Percentiles rank a stretch among this genome's conserved stretches.
phyloP scores from a whole-genome alignment of 768 basidiomycete species.

The Amanita muscaria region DNA sequence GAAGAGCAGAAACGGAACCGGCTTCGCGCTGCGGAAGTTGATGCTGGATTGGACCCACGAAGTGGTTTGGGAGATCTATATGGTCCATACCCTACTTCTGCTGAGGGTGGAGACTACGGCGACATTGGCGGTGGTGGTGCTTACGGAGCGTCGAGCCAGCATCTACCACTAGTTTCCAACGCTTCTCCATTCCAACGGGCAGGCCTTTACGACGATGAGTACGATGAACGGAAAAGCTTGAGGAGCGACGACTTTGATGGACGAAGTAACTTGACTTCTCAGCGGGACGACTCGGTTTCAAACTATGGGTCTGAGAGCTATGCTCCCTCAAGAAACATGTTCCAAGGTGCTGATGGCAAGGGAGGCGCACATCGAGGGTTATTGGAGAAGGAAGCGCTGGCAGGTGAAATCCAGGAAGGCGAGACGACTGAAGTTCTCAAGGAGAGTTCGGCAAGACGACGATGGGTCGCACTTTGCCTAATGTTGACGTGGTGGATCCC shows the following conservation, averaged over 20 bases:
- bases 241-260: slow-evolving; percentile 75
- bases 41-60: slow-evolving; percentile 54
- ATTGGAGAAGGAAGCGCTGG: slow-evolving; percentile 70
- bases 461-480: slow-evolving; percentile 88
- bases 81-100: slow-evolving; percentile 55
- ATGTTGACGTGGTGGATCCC: slow-evolving; percentile 91
- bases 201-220: slow-evolving; percentile 70
- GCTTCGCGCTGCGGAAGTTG: slow-evolving; percentile 66
- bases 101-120: slow-evolving; percentile 21
- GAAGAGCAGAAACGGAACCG: slow-evolving; percentile 83
- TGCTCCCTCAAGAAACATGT: slow-evolving; percentile 93
- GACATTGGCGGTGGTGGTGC: slow-evolving; percentile 26
- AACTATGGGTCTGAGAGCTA: slow-evolving; percentile 90
- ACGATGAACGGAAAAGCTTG: slow-evolving; percentile 66
- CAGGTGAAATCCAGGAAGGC: slow-evolving; percentile 79
- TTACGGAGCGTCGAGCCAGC: slow-evolving; percentile 56
- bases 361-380: slow-evolving; percentile 23
- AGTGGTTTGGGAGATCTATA: slow-evolving; percentile 58
- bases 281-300: slow-evolving; percentile 69
- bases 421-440: slow-evolving; percentile 85
- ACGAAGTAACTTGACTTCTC: slow-evolving; percentile 67
- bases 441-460: slow-evolving; percentile 68
- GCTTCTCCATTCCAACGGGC: slow-evolving; percentile 78
- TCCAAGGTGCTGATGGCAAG: slow-evolving; percentile 70
- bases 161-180: slow-evolving; percentile 75